Conservation (phyloP, 441 rosid genomes). For the Eutrema salsugineum region DNA sequence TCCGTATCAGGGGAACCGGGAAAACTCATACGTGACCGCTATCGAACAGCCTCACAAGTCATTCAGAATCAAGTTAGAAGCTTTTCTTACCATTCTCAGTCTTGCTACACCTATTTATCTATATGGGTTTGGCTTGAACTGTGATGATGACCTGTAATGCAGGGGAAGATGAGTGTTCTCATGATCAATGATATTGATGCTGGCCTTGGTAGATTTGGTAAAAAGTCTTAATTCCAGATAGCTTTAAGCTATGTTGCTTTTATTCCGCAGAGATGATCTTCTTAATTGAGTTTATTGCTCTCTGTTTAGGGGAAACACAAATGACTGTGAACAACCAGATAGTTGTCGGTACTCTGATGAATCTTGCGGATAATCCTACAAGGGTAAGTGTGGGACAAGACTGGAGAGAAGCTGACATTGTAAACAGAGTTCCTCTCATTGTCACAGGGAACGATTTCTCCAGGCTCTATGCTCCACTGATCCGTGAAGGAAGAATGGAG, state of each 20-base stretch:
- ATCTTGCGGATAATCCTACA: slow-evolving; percentile 90
- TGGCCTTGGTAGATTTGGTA: slow-evolving; percentile 98
- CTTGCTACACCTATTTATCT: slow-evolving; percentile 36
- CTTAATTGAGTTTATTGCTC: slow-evolving; percentile 8
- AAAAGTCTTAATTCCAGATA: not conserved
- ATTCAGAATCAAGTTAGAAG: slow-evolving; percentile 94
- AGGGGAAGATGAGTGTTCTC: slow-evolving; percentile 97
- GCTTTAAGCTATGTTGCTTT: not conserved
- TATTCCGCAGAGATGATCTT: not conserved
- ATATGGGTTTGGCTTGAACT: slow-evolving; percentile 7
- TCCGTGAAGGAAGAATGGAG: slow-evolving; percentile 99
- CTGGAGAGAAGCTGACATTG: slow-evolving; percentile 83
- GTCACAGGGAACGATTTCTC: slow-evolving; percentile 91
- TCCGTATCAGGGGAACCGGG: slow-evolving; percentile 81
- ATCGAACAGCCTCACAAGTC: slow-evolving; percentile 98
- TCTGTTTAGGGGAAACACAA: slow-evolving; percentile 73
- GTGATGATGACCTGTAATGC: slow-evolving; percentile 32
- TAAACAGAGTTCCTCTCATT: slow-evolving; percentile 84
- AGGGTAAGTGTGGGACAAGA: slow-evolving; percentile 97
- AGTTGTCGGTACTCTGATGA: slow-evolving; percentile 94
- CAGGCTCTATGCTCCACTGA: slow-evolving; percentile 83
- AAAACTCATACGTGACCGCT: slow-evolving; percentile 86
- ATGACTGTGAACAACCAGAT: slow-evolving; percentile 97
- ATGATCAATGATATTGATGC: slow-evolving; percentile 98
- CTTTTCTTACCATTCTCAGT: slow-evolving; percentile 42